These are phyloP conservation scores for Penicillium lividum DNA, from an alignment of 495 filamentous ascomycete species.

Conservation along the genomic window DNA sequence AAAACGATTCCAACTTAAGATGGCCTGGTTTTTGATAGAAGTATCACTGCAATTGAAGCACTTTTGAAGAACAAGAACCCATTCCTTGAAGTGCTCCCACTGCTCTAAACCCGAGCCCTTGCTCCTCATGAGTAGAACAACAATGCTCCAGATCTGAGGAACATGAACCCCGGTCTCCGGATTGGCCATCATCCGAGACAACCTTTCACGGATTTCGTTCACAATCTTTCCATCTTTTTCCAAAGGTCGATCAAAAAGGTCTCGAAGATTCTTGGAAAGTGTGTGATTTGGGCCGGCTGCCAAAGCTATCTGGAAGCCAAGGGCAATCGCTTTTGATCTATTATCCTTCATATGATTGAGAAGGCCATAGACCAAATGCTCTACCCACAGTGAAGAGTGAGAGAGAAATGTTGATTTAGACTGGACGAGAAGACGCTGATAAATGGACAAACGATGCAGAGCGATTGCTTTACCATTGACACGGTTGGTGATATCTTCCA, in stretches of 20 bases:
- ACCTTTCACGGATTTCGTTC: constrained; percentile 63
- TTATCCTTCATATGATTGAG: constrained; percentile 77
- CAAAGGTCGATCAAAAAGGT: constrained; percentile 60
- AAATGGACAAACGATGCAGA: constrained; percentile 71
- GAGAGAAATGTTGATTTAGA: constrained; percentile 65
- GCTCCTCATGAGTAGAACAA: constrained; percentile 72
- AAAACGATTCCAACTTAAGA: constrained; percentile 80
- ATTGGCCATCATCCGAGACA: constrained; percentile 67
- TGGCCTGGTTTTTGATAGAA: constrained; percentile 71
- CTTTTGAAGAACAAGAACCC: constrained; percentile 72
- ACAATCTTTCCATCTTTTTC: constrained; percentile 61
- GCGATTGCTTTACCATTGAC: constrained; percentile 76
- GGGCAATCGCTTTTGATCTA: constrained; percentile 66
- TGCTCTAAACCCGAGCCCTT: constrained; percentile 60
- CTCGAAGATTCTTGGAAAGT: constrained; percentile 62
- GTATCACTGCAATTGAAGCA: constrained; percentile 83
- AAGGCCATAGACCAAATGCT: constrained; percentile 77
- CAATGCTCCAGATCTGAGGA: constrained; percentile 86
- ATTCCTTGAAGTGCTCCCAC: constrained; percentile 72
- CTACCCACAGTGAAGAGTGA: constrained; percentile 62
- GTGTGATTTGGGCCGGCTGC: constrained; percentile 63
- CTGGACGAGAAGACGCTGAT: constrained; percentile 71
- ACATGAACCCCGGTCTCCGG: constrained; percentile 65
- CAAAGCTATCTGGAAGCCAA: constrained; percentile 67
- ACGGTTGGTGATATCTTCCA: constrained; percentile 71